These are phyloP conservation scores for Phytopythium montanum DNA, from an alignment of 352 stramenopile genomes.

Conservation along the genomic window DNA sequence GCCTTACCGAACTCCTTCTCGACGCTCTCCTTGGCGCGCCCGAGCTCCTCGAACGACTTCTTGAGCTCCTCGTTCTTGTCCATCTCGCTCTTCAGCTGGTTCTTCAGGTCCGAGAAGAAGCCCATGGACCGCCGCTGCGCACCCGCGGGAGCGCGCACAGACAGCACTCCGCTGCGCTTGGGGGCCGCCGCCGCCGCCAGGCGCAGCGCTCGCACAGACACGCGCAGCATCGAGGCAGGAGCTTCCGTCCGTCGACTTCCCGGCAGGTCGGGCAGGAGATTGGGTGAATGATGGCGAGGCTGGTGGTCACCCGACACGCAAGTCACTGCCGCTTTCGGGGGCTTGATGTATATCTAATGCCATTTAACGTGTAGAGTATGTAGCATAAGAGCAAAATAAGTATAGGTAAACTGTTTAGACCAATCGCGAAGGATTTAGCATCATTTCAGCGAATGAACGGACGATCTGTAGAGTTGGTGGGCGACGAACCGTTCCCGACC, in stretches of 20 bases:
- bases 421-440: not conserved
- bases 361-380: not conserved
- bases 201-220: conserved; percentile 21
- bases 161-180: conserved; percentile 6
- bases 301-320: conserved; percentile 9
- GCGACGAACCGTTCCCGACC: conserved; percentile 20
- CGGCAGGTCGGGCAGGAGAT: conserved; percentile 1
- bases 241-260: not conserved
- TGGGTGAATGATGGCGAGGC: not conserved
- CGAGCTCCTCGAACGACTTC: conserved; percentile 71
- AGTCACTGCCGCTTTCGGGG: not conserved
- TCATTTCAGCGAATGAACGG: conserved; percentile 20
- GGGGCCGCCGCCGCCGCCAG: conserved; percentile 8
- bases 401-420: not conserved
- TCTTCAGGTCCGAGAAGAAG: conserved; percentile 78
- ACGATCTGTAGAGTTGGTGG: not conserved
- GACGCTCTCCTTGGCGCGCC: conserved; percentile 67
- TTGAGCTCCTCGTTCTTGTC: conserved; percentile 82
- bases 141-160: conserved; percentile 3
- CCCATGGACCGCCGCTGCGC: conserved; percentile 52
- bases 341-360: not conserved
- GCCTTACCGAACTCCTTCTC: conserved; percentile 70
- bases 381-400: not conserved
- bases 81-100: conserved; percentile 76
- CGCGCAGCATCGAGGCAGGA: conserved; percentile 24